Percentiles rank a stretch among this genome's conserved stretches.
These are phyloP conservation scores for Evernia prunastri DNA, from an alignment of 495 filamentous ascomycete species.

Conservation along the genomic window DNA sequence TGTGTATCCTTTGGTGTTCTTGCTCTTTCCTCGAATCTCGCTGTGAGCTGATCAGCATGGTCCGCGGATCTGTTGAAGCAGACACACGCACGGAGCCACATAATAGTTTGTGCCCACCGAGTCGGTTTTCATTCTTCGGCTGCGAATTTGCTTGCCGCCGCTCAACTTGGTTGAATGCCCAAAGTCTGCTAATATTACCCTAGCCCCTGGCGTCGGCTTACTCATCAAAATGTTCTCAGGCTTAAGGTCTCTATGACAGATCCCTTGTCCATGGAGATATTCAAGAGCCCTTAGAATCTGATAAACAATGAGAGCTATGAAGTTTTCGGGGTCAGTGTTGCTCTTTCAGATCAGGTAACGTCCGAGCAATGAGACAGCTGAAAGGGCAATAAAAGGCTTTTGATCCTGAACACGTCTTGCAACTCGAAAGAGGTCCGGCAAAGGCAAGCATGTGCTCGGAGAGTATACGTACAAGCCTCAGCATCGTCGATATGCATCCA, in stretches of 20 bases:
- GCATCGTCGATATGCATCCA: conserved; percentile 40
- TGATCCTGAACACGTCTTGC: not conserved
- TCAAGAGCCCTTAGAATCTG: conserved; percentile 56
- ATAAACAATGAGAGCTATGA: conserved; percentile 39
- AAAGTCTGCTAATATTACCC: conserved; percentile 70
- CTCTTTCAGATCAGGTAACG: not conserved
- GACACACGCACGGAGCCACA: conserved; percentile 60
- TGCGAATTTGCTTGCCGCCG: conserved; percentile 10
- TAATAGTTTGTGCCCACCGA: conserved; percentile 59
- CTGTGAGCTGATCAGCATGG: conserved; percentile 13
- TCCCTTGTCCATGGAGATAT: conserved; percentile 50
- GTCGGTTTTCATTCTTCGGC: conserved; percentile 51
- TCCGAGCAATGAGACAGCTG: not conserved
- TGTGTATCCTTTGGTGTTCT: conserved; percentile 46
- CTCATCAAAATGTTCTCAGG: conserved; percentile 64
- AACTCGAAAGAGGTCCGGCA: too few relatives aligned
- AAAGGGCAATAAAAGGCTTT: not conserved
- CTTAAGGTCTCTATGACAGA: conserved; percentile 65
- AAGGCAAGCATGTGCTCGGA: not conserved
- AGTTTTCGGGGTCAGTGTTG: not conserved
- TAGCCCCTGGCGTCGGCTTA: conserved; percentile 38
- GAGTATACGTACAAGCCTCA: conserved; percentile 36
- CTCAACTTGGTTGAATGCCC: conserved; percentile 51
- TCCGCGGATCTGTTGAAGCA: not conserved
- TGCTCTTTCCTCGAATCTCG: conserved; percentile 29